A percentile compares a stretch with the other conserved stretches of the same genome.
phyloP scores from a whole-genome alignment of 441 rosid genomes.

The Syzygium malaccense region DNA sequence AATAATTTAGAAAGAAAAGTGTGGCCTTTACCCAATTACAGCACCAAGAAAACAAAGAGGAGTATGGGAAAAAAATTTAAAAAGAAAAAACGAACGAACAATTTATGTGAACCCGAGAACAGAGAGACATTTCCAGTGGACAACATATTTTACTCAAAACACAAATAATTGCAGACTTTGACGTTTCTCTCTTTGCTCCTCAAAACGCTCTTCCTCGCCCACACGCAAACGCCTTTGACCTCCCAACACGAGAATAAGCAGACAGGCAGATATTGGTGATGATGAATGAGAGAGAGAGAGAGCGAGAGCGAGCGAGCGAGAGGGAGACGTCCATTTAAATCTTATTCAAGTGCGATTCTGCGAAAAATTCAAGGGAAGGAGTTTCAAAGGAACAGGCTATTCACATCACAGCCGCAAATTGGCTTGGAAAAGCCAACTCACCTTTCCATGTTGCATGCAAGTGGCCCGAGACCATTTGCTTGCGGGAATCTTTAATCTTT shows the following conservation, averaged over 20 bases:
- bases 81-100: not conserved
- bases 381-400: not conserved
- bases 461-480: slow-evolving; percentile 29
- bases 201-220: slow-evolving; percentile 49
- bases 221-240: slow-evolving; percentile 95
- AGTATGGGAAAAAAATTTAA: not conserved
- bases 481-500: slow-evolving; percentile 21
- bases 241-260: slow-evolving; percentile 8
- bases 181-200: slow-evolving; percentile 52
- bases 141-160: slow-evolving; percentile 31
- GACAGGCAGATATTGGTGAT: not conserved
- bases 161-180: slow-evolving; percentile 65
- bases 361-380: not conserved
- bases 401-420: slow-evolving; percentile 47
- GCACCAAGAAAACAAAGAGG: not conserved
- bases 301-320: not conserved
- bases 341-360: not conserved
- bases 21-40: not conserved
- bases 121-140: slow-evolving; percentile 9
- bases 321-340: too few relatives aligned
- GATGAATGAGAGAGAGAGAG: not conserved
- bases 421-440: slow-evolving; percentile 26
- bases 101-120: slow-evolving; percentile 16
- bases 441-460: slow-evolving; percentile 15
- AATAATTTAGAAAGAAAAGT: not conserved